Evolutionary conservation across 2,329 filamentous ascomycete genomes (phyloP).

Genomic region (Fusarium palustre): DNA sequence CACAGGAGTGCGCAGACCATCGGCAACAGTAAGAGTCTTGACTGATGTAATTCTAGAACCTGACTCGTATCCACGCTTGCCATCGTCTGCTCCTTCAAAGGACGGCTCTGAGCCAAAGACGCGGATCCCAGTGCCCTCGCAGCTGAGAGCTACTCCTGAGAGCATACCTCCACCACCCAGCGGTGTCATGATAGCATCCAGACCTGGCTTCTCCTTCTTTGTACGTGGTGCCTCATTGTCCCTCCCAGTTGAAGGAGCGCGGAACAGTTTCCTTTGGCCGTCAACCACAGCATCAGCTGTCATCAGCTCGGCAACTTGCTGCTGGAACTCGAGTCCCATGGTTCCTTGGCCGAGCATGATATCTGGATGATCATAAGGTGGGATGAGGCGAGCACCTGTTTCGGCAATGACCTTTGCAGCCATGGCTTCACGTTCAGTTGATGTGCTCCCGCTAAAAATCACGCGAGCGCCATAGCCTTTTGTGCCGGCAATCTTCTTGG

Average conservation of each 20-base stretch:
- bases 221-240: slow-evolving; percentile 30
- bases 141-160: slow-evolving; percentile 82
- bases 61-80: slow-evolving; percentile 73
- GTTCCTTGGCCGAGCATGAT: slow-evolving; percentile 97
- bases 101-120: slow-evolving; percentile 91
- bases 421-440: slow-evolving; percentile 82
- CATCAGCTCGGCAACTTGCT: slow-evolving; percentile 73
- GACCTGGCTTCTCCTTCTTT: slow-evolving; percentile 47
- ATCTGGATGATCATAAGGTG: slow-evolving; percentile 92
- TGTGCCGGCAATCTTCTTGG: slow-evolving; percentile 89
- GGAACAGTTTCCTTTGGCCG: slow-evolving; percentile 29
- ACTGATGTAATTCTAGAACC: slow-evolving; percentile 75
- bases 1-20: slow-evolving; percentile 87
- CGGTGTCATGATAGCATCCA: slow-evolving; percentile 83
- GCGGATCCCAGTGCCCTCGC: slow-evolving; percentile 74
- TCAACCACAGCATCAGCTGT: slow-evolving; percentile 42
- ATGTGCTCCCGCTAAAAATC: slow-evolving; percentile 84
- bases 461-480: slow-evolving; percentile 80
- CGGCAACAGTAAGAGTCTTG: slow-evolving; percentile 83
- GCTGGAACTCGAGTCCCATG: slow-evolving; percentile 81
- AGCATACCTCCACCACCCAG: slow-evolving; percentile 92
- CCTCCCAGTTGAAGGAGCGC: slow-evolving; percentile 36
- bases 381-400: slow-evolving; percentile 83
- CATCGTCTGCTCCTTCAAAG: slow-evolving; percentile 87
- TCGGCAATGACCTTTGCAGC: slow-evolving; percentile 74